A percentile compares a stretch with the other conserved stretches of the same genome.
Conservation (phyloP, 345 rosid genomes). For the Populus ilicifolia region DNA sequence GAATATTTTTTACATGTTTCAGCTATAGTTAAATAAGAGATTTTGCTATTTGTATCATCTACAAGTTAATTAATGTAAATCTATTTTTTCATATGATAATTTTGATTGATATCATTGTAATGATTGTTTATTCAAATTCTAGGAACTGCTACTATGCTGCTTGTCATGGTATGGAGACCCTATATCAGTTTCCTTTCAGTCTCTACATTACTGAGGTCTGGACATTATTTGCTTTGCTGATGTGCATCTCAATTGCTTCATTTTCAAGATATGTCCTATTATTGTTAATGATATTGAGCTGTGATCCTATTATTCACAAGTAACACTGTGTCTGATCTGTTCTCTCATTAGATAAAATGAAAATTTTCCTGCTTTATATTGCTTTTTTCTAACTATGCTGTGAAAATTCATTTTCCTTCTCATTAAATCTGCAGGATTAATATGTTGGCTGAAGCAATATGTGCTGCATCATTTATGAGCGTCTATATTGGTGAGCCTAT, state of each 20-base stretch:
- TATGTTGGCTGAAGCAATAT: conserved; percentile 74
- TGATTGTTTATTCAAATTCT: conserved; percentile 6
- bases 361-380: not conserved
- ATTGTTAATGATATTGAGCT: not conserved
- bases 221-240: not conserved
- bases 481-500: conserved; percentile 68
- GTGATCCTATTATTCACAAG: not conserved
- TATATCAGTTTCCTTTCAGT: conserved; percentile 60
- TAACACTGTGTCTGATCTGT: not conserved
- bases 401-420: not conserved
- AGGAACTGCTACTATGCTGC: conserved; percentile 94
- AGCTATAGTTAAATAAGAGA: not conserved
- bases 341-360: not conserved
- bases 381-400: not conserved
- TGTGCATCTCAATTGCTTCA: not conserved
- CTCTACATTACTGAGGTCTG: conserved; percentile 62
- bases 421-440: conserved; percentile 57
- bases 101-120: conserved; percentile 2
- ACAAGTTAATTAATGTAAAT: not conserved
- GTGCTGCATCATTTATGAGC: conserved; percentile 72
- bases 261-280: not conserved
- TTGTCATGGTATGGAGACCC: conserved; percentile 75
- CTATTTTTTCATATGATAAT: not conserved
- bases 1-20: not conserved
- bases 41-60: not conserved